Evolutionary conservation across 306 rosid genomes (phyloP).

Genomic region (Trichosanthes truncata): DNA sequence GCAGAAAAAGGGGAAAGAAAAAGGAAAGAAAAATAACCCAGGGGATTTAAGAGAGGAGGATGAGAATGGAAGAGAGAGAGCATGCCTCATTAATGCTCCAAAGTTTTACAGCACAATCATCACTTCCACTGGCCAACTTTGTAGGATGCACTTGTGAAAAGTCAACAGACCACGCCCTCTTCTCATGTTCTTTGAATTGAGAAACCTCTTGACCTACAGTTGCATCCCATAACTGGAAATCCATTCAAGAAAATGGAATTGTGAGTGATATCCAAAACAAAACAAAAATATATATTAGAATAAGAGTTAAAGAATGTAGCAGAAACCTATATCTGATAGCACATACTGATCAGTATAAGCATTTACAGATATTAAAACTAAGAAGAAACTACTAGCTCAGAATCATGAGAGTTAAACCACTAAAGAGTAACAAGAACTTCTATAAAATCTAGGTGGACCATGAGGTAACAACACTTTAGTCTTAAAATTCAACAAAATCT

Average conservation of each 20-base stretch:
- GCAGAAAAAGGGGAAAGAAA: background rate
- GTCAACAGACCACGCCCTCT: conserved; percentile 96
- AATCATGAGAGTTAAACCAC: background rate
- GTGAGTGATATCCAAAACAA: conserved; percentile 12
- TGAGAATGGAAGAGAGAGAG: conserved; percentile 18
- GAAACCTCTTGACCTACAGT: conserved; percentile 68
- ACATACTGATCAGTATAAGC: background rate
- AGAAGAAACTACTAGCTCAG: background rate
- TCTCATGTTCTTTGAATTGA: conserved; percentile 63
- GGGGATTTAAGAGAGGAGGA: background rate
- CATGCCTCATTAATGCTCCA: conserved; percentile 90
- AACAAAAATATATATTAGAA: background rate
- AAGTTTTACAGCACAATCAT: conserved; percentile 77
- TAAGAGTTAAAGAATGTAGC: background rate
- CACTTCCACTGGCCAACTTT: conserved; percentile 90
- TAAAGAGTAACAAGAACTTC: background rate
- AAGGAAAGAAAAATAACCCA: conserved; percentile 6
- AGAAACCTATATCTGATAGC: background rate
- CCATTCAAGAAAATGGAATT: conserved; percentile 18
- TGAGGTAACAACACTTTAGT: background rate
- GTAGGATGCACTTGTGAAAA: conserved; percentile 78
- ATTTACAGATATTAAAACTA: background rate
- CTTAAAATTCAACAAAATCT: background rate
- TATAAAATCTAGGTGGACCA: background rate
- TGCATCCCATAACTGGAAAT: conserved; percentile 91